A percentile compares a stretch with the other conserved stretches of the same genome.
Conservation (phyloP, 1,139 yeast genomes). For the Magnusiomyces suaveolens region DNA sequence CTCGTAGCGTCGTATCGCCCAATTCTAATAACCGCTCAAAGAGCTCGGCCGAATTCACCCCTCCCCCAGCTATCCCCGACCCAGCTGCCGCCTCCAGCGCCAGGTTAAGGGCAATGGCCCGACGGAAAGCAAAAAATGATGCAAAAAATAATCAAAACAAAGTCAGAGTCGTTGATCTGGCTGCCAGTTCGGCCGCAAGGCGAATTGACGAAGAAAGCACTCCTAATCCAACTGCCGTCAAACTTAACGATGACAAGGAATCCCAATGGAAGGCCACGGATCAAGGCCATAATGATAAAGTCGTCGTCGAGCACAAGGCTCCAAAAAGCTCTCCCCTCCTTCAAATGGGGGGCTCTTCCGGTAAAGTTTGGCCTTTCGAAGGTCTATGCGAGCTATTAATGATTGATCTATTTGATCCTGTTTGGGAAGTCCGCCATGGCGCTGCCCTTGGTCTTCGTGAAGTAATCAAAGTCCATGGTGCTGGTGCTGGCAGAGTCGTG, state of each 20-base stretch:
- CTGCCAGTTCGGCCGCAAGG: constrained; percentile 67
- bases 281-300: constrained; percentile 69
- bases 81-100: constrained; percentile 45
- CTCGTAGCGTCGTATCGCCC: neutral
- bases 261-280: constrained; percentile 47
- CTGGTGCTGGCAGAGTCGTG: constrained; percentile 73
- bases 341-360: constrained; percentile 61
- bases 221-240: constrained; percentile 15
- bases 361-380: constrained; percentile 84
- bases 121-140: constrained; percentile 76
- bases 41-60: constrained; percentile 18
- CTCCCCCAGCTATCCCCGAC: constrained; percentile 19
- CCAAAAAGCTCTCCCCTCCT: constrained; percentile 61
- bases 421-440: constrained; percentile 96
- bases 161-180: constrained; percentile 57
- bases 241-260: constrained; percentile 16
- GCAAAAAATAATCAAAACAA: constrained; percentile 53
- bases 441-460: constrained; percentile 90
- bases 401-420: constrained; percentile 71
- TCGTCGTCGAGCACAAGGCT: constrained; percentile 73
- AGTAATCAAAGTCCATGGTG: constrained; percentile 72
- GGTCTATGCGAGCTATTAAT: constrained; percentile 82
- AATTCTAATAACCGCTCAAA: constrained; percentile 9
- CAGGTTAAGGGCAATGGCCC: constrained; percentile 85
- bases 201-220: constrained; percentile 31